Percentiles rank a stretch among this genome's conserved stretches.
phyloP scores from a whole-genome alignment of 768 basidiomycete genomes.

The Pleurotus djamor region DNA sequence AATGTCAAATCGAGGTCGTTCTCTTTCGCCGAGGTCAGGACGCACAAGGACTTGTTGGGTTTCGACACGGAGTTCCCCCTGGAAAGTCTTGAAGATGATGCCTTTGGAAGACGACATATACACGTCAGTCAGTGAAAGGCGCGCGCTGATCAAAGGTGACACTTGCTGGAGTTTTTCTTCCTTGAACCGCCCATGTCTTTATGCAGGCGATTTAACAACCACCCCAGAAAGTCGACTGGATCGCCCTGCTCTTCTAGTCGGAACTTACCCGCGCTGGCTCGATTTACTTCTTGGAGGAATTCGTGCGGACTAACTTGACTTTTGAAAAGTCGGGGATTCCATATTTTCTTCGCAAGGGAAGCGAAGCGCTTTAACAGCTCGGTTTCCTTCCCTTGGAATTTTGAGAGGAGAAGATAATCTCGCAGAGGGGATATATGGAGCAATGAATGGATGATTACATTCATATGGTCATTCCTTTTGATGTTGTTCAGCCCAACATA shows the following conservation, averaged over 20 bases:
- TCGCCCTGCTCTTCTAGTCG: slow-evolving; percentile 94
- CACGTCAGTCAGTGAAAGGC: slow-evolving; percentile 9
- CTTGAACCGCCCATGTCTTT: slow-evolving; percentile 94
- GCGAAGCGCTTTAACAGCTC: slow-evolving; percentile 91
- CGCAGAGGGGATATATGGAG: slow-evolving; percentile 90
- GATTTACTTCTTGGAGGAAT: slow-evolving; percentile 93
- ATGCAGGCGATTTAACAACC: slow-evolving; percentile 93
- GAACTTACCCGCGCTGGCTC: slow-evolving; percentile 88
- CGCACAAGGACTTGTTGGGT: slow-evolving; percentile 91
- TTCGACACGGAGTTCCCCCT: slow-evolving; percentile 90
- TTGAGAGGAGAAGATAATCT: slow-evolving; percentile 79
- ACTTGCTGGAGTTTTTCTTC: slow-evolving; percentile 85
- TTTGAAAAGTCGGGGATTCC: slow-evolving; percentile 97
- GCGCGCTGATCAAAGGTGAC: slow-evolving; percentile 1
- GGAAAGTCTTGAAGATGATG: slow-evolving; percentile 90
- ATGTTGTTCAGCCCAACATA: slow-evolving; percentile 98
- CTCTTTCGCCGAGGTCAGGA: slow-evolving; percentile 68
- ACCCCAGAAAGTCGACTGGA: slow-evolving; percentile 93
- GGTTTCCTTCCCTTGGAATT: slow-evolving; percentile 70
- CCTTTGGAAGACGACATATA: slow-evolving; percentile 40
- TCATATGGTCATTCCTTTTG: slow-evolving; percentile 96
- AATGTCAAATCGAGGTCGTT: slow-evolving; percentile 91
- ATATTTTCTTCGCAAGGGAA: slow-evolving; percentile 85
- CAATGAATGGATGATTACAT: slow-evolving; percentile 92
- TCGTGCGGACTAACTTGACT: slow-evolving; percentile 99